These are phyloP conservation scores for Penicillium sp. DNA, from an alignment of 2,329 filamentous ascomycete genomes.

Conservation along the genomic window DNA sequence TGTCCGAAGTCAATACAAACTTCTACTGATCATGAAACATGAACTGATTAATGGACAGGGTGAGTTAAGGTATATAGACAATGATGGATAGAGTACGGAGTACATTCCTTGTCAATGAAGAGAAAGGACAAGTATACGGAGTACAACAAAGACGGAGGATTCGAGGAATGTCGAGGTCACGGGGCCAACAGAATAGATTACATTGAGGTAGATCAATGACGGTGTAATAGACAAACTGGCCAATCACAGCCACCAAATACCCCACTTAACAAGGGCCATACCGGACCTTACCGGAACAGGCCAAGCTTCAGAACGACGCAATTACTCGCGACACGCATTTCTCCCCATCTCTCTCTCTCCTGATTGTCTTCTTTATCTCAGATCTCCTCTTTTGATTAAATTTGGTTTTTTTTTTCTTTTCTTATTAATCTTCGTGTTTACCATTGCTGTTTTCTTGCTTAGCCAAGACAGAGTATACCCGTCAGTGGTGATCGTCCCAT, in stretches of 20 bases:
- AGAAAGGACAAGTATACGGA: not conserved
- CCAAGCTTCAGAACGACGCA: conserved; percentile 18
- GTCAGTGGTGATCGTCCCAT: conserved; percentile 20
- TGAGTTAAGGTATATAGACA: not conserved
- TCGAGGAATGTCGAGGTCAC: conserved; percentile 15
- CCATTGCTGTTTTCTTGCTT: not conserved
- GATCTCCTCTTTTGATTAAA: not conserved
- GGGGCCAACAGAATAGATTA: conserved; percentile 19
- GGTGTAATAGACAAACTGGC: not conserved
- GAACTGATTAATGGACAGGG: not conserved
- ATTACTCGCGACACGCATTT: conserved; percentile 21
- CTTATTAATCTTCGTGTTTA: not conserved
- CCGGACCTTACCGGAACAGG: conserved; percentile 26
- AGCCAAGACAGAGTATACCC: not conserved
- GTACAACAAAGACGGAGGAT: not conserved
- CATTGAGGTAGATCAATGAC: conserved; percentile 1
- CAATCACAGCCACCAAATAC: conserved; percentile 7
- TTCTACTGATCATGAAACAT: not conserved
- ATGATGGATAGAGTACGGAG: not conserved
- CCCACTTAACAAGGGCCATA: conserved; percentile 6
- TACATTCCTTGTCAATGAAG: not conserved
- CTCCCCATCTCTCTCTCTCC: conserved; percentile 18
- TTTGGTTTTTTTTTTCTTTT: conserved; percentile 5
- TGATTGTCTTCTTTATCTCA: conserved; percentile 21
- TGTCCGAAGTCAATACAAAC: not conserved